Conservation (phyloP, 73 alveolate genomes). For the Uronychia setigera region DNA sequence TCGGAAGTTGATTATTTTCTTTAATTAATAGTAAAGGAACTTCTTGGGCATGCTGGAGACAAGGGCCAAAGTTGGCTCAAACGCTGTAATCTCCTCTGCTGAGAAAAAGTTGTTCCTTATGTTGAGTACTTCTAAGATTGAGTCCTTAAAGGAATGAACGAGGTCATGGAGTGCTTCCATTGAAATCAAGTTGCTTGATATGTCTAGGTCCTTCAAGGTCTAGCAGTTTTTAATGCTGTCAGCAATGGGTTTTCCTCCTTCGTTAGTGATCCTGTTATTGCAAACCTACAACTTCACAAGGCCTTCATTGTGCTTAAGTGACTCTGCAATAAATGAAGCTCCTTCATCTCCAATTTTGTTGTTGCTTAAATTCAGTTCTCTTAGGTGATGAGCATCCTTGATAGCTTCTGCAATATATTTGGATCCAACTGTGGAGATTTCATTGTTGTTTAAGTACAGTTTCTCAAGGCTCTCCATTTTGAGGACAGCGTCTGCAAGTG, state of each 20-base stretch:
- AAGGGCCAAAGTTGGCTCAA: conserved; percentile 38
- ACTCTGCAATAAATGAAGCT: conserved; percentile 31
- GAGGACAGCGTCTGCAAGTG: conserved; percentile 14
- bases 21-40: conserved; percentile 42
- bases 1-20: too few relatives aligned
- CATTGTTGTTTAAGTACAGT: conserved; percentile 55
- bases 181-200: conserved; percentile 44
- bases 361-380: conserved; percentile 48
- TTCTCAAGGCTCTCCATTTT: conserved; percentile 36
- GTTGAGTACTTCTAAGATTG: conserved; percentile 45
- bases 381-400: conserved; percentile 8
- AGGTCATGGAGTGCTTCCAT: conserved; percentile 64
- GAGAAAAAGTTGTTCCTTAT: conserved; percentile 50
- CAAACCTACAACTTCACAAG: conserved; percentile 36
- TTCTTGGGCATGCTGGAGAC: conserved; percentile 53
- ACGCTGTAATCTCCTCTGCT: conserved; percentile 65
- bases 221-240: conserved; percentile 25
- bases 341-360: conserved; percentile 61
- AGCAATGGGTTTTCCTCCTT: conserved; percentile 39
- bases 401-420: conserved; percentile 30
- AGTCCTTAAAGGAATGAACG: conserved; percentile 52
- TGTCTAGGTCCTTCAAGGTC: conserved; percentile 47
- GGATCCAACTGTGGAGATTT: conserved; percentile 35
- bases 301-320: conserved; percentile 19
- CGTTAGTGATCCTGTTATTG: conserved; percentile 50